phyloP scores from a whole-genome alignment of 768 basidiomycete species.

The Tricholoma sp. region DNA sequence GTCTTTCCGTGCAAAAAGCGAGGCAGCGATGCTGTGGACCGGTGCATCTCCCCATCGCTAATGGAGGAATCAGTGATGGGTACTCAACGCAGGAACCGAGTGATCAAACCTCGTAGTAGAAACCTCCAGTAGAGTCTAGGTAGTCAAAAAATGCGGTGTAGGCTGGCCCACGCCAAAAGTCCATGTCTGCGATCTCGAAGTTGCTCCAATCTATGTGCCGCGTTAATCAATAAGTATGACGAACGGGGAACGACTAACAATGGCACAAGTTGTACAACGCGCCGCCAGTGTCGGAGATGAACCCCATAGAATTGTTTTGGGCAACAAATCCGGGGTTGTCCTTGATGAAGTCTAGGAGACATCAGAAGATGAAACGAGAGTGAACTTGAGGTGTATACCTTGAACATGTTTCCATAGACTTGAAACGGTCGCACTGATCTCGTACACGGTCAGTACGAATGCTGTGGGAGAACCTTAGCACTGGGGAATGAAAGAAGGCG shows the following conservation, averaged over 20 bases:
- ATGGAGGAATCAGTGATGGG: constrained; percentile 31
- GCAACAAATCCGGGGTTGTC: constrained; percentile 51
- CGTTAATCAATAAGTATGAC: neutral
- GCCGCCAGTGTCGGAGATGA: constrained; percentile 4
- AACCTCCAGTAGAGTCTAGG: constrained; percentile 57
- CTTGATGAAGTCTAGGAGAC: constrained; percentile 53
- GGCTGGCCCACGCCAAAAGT: constrained; percentile 59
- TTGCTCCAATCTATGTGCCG: constrained; percentile 49
- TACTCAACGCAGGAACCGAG: constrained; percentile 23
- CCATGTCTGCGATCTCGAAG: constrained; percentile 70
- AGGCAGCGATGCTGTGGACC: constrained; percentile 78
- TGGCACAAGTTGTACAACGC: constrained; percentile 53
- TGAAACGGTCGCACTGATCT: constrained; percentile 73
- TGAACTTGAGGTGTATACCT: constrained; percentile 29
- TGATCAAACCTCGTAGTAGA: constrained; percentile 56
- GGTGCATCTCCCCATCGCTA: constrained; percentile 86
- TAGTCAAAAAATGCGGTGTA: constrained; percentile 62
- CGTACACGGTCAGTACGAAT: constrained; percentile 73
- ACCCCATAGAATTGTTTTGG: constrained; percentile 51
- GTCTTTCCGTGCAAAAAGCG: constrained; percentile 64
- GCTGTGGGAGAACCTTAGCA: constrained; percentile 25
- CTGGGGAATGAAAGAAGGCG: neutral
- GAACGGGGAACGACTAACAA: constrained; percentile 37
- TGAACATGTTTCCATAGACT: constrained; percentile 71
- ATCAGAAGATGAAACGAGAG: neutral